Conservation (phyloP, 306 rosid species). For the Styphnolobium japonicum region DNA sequence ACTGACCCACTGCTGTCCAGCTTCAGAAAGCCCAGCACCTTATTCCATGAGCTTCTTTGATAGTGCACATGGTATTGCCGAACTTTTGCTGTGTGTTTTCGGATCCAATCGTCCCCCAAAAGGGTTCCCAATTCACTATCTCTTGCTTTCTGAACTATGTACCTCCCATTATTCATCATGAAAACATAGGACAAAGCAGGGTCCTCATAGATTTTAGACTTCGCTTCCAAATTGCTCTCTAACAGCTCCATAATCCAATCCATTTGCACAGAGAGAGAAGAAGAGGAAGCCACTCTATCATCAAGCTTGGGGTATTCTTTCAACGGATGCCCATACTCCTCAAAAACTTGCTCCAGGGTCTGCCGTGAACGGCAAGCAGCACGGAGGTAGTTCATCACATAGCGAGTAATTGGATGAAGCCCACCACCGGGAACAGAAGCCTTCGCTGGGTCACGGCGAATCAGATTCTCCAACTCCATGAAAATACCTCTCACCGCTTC, state of each 20-base stretch:
- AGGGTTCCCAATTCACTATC: slow-evolving; percentile 76
- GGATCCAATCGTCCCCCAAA: slow-evolving; percentile 84
- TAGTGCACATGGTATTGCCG: slow-evolving; percentile 63
- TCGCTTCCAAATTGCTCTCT: slow-evolving; percentile 85
- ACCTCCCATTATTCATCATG: slow-evolving; percentile 88
- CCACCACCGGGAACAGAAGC: slow-evolving; percentile 84
- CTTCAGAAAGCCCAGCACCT: slow-evolving; percentile 57
- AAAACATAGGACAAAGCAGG: slow-evolving; percentile 66
- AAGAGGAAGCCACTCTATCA: slow-evolving; percentile 34
- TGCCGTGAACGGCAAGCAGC: slow-evolving; percentile 80
- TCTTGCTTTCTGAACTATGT: slow-evolving; percentile 76
- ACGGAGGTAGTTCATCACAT: slow-evolving; percentile 90
- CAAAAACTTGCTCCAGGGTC: slow-evolving; percentile 77
- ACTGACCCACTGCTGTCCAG: slow-evolving; percentile 52
- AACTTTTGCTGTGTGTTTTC: slow-evolving; percentile 71
- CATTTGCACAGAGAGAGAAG: slow-evolving; percentile 73
- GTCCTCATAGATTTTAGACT: slow-evolving; percentile 79
- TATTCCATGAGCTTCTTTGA: slow-evolving; percentile 87
- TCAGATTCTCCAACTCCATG: slow-evolving; percentile 92
- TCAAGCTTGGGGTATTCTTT: slow-evolving; percentile 54
- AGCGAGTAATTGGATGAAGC: slow-evolving; percentile 89
- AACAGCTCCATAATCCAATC: slow-evolving; percentile 90
- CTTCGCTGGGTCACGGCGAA: slow-evolving; percentile 83
- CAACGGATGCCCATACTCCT: slow-evolving; percentile 52
- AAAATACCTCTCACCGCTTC: slow-evolving; percentile 83